Conservation (phyloP, 176 grass and related monocot genomes). For the Carex kokanica region DNA sequence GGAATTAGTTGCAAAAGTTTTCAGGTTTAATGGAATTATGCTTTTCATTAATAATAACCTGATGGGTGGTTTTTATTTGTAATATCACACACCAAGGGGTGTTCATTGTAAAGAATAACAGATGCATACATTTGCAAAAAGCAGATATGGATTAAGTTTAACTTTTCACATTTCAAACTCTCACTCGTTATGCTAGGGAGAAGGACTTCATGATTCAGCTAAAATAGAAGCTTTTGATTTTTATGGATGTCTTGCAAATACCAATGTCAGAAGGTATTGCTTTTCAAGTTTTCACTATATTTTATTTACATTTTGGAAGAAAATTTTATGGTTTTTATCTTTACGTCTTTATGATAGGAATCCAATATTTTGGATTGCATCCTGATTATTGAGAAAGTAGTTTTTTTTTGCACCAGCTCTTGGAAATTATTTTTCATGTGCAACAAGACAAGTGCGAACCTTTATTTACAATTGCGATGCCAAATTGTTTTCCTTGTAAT, state of each 20-base stretch:
- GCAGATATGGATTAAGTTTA: background rate
- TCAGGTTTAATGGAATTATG: no score
- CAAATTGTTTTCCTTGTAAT: background rate
- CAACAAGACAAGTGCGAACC: background rate
- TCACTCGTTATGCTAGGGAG: constrained; percentile 31
- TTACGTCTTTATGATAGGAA: background rate
- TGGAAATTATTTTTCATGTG: background rate
- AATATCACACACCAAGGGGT: background rate
- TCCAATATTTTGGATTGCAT: background rate
- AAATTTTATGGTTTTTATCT: background rate
- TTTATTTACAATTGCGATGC: background rate
- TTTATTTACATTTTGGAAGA: background rate
- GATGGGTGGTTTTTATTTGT: no score
- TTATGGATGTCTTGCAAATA: constrained; percentile 81
- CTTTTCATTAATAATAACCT: no score
- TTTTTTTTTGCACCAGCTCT: background rate
- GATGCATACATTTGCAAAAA: background rate
- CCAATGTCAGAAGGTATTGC: constrained; percentile 64
- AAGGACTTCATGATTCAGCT: constrained; percentile 59
- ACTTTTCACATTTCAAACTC: constrained; percentile 4
- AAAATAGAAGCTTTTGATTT: constrained; percentile 99
- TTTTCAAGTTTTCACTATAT: background rate
- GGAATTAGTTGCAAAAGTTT: no score
- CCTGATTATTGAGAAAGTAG: background rate
- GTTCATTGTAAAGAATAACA: background rate